Evolutionary conservation across 2,329 filamentous ascomycete genomes (phyloP).

Genomic region (Arthrobotrys sphaeroides): DNA sequence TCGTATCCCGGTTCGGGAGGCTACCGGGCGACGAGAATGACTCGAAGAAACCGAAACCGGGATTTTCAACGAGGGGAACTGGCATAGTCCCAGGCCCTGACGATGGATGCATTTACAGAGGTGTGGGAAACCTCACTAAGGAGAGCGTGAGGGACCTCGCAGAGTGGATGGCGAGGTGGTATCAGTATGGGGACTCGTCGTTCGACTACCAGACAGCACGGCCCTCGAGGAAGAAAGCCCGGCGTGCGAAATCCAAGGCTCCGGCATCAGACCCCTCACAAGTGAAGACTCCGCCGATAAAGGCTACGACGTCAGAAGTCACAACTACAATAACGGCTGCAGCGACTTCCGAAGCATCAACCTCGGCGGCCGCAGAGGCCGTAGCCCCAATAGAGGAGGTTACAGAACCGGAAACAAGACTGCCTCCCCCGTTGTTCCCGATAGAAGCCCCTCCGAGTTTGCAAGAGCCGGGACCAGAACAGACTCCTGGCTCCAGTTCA

Average conservation of each 20-base stretch:
- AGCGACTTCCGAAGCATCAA: neutral
- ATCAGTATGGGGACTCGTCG: conserved; percentile 45
- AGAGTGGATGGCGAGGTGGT: conserved; percentile 52
- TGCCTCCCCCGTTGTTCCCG: conserved; percentile 20
- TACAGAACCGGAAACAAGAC: conserved; percentile 18
- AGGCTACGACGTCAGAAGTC: neutral
- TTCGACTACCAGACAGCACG: conserved; percentile 44
- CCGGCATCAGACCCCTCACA: neutral
- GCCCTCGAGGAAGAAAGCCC: conserved; percentile 40
- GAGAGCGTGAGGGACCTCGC: conserved; percentile 50
- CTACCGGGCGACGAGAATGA: conserved; percentile 56
- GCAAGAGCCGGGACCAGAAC: neutral
- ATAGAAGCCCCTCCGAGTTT: neutral
- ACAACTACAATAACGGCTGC: neutral
- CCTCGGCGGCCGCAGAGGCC: conserved; percentile 25
- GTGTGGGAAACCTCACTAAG: conserved; percentile 53
- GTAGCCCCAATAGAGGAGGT: neutral
- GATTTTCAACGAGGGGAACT: conserved; percentile 44
- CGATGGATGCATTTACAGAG: conserved; percentile 57
- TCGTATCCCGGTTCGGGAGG: conserved; percentile 86
- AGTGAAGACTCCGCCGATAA: neutral
- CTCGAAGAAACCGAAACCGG: conserved; percentile 57
- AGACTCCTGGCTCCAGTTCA: neutral
- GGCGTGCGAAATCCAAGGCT: conserved; percentile 22
- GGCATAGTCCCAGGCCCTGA: conserved; percentile 53